Base-by-base conservation (phyloP, 441 rosid species). In the Pelargonium citronellum region DNA sequence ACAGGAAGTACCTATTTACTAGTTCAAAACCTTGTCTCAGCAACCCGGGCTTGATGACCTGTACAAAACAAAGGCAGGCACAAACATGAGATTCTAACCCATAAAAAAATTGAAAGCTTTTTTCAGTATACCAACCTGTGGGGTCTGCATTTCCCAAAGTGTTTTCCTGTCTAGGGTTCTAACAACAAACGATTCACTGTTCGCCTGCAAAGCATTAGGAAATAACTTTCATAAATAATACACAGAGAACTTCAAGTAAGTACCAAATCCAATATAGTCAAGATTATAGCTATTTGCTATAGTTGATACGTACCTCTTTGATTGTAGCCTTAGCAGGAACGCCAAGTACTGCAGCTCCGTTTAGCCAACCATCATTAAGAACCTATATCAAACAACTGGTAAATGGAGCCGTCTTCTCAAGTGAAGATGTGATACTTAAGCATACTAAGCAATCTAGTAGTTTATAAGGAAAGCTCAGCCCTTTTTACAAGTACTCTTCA, bases 141-240 rank as follows among this genome's bases (percentile, higher is more conserved):
- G 98, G 47, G 98, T 91, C 77, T 94, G 98, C 96, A 94, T 94
- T 75, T 94, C 97, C 98, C 97, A 91, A 62, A 91, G 93, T 9
- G 90, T 94, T 79, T 84, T 94, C 19, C 97, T 85, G 75, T 93
- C 95, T 34, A 93, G 87, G 67, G 98, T 93, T 84, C 74, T 87
- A 64, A 86, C 92, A 22, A 93, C 96, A 66, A 89, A 89, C 12
- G 90, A 87, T 69, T 89, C 85, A 39, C 83, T 75, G 66, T 85
- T 86, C 57, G 91, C 97, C 98, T 91, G 88, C 44, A 72, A 0
- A 43, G 13, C 61, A 67, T 37, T 10, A 64, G 20, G 55, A 10
- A 62, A 69, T 27, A 57, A 41, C 58, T 41, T 37, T 64, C 43
- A 67, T 43, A 24, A 24, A 30, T 9, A 39, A 4, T 17, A 53